A percentile compares a stretch with the other conserved stretches of the same genome.
Conservation (phyloP, 805 yeast species). For the Komagataella mondaviorum region DNA sequence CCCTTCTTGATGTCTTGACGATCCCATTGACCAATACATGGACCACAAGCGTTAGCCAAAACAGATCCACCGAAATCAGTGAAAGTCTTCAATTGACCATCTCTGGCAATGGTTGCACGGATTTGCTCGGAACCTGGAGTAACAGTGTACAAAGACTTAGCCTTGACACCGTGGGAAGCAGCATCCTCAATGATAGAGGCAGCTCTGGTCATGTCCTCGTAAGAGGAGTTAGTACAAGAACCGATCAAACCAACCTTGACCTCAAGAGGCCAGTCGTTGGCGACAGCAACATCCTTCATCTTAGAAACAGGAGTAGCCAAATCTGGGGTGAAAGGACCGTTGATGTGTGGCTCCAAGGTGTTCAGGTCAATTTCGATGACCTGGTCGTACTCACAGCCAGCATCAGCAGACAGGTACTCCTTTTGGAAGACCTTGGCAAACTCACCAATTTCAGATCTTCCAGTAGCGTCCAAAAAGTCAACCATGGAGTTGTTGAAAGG, state of each 20-base stretch:
- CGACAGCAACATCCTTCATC: slow-evolving; percentile 56
- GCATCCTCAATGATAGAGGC: slow-evolving; percentile 87
- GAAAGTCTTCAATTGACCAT: slow-evolving; percentile 74
- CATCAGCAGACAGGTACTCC: slow-evolving; percentile 65
- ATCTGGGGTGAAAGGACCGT: slow-evolving; percentile 99
- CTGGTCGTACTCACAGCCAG: slow-evolving; percentile 83
- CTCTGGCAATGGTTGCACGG: slow-evolving; percentile 93
- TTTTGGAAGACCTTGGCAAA: slow-evolving; percentile 40
- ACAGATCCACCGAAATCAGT: slow-evolving; percentile 84
- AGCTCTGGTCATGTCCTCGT: slow-evolving; percentile 97
- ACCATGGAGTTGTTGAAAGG: slow-evolving; percentile 54
- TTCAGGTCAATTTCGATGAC: slow-evolving; percentile 81
- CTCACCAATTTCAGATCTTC: slow-evolving; percentile 70
- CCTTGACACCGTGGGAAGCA: slow-evolving; percentile 69
- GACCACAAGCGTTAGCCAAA: slow-evolving; percentile 97
- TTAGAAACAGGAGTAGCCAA: slow-evolving; percentile 84
- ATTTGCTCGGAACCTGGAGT: slow-evolving; percentile 98
- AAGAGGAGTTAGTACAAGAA: slow-evolving; percentile 96
- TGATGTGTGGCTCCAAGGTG: slow-evolving; percentile 84
- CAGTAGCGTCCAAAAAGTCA: slow-evolving; percentile 67
- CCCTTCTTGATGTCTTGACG: slow-evolving; percentile 57
- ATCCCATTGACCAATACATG: slow-evolving; percentile 99
- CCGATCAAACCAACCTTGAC: slow-evolving; percentile 94
- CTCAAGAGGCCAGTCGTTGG: slow-evolving; percentile 74
- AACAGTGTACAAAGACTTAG: slow-evolving; percentile 85